phyloP scores from a whole-genome alignment of 352 stramenopile genomes.

The Globisporangium recalcitrans region DNA sequence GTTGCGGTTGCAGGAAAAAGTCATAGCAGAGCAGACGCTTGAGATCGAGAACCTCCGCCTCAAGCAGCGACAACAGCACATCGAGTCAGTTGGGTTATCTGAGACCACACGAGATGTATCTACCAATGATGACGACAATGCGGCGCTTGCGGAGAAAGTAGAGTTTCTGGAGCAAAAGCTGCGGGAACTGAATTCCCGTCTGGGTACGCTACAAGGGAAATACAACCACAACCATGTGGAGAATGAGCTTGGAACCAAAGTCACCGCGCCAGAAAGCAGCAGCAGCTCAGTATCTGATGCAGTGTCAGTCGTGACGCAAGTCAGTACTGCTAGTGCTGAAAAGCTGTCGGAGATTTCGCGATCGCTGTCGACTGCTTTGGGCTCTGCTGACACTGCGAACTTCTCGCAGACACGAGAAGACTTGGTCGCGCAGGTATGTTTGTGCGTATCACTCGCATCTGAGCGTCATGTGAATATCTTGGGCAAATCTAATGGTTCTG shows the following conservation, averaged over 20 bases:
- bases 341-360: constrained; percentile 18
- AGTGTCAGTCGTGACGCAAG: not conserved
- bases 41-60: constrained; percentile 6
- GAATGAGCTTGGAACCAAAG: not conserved
- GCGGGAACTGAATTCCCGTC: constrained; percentile 12
- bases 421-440: constrained; percentile 19
- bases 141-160: constrained; percentile 5
- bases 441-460: not conserved
- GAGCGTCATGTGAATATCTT: no score
- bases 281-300: not conserved
- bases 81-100: not conserved
- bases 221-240: not conserved
- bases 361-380: constrained; percentile 11
- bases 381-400: not conserved
- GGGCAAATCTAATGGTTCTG: no score
- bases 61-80: not conserved
- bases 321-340: not conserved
- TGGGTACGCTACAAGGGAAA: constrained; percentile 7
- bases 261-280: not conserved
- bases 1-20: not conserved
- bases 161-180: constrained; percentile 17
- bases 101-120: not conserved
- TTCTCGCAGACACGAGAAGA: constrained; percentile 10
- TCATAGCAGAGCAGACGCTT: constrained; percentile 6
- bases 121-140: not conserved